Evolutionary conservation across 129 eudicot genomes (phyloP).

Genomic region (Lactuca sativa): DNA sequence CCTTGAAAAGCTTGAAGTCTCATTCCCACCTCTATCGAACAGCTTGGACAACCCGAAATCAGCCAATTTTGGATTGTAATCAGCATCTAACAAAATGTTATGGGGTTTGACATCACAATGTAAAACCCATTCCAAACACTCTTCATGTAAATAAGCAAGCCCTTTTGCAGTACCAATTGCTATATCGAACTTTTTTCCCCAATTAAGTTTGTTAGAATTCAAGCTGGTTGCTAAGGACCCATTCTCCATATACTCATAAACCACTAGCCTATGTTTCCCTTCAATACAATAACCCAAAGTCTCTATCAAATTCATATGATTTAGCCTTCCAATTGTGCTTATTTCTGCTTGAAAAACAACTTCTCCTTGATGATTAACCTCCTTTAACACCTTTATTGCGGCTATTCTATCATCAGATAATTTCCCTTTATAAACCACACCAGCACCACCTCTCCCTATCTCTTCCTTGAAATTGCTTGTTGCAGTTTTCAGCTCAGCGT

Average conservation of each 20-base stretch:
- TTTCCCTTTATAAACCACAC: constrained; percentile 39
- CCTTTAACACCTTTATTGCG: constrained; percentile 33
- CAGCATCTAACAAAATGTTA: constrained; percentile 38
- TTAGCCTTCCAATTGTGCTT: constrained; percentile 39
- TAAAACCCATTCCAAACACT: constrained; percentile 51
- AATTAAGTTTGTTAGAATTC: constrained; percentile 20
- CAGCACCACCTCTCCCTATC: constrained; percentile 41
- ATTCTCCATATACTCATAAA: constrained; percentile 48
- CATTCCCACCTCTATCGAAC: constrained; percentile 6
- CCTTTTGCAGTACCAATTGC: constrained; percentile 44
- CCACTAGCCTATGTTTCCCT: constrained; percentile 41
- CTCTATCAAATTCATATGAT: constrained; percentile 47
- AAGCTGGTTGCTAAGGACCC: constrained; percentile 43
- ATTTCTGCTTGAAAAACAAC: constrained; percentile 41
- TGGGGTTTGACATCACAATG: constrained; percentile 54
- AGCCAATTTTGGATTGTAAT: constrained; percentile 41
- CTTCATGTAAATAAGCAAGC: constrained; percentile 55
- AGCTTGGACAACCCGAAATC: constrained; percentile 43
- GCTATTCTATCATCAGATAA: constrained; percentile 32
- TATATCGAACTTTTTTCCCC: constrained; percentile 33
- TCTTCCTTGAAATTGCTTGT: constrained; percentile 28
- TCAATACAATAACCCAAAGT: constrained; percentile 42
- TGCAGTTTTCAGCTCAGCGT: constrained; percentile 30
- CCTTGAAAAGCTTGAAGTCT: constrained; percentile 29
- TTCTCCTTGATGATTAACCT: constrained; percentile 33